Base-by-base conservation (phyloP, 2,329 filamentous ascomycete genomes). In the Venturia carpophila region DNA sequence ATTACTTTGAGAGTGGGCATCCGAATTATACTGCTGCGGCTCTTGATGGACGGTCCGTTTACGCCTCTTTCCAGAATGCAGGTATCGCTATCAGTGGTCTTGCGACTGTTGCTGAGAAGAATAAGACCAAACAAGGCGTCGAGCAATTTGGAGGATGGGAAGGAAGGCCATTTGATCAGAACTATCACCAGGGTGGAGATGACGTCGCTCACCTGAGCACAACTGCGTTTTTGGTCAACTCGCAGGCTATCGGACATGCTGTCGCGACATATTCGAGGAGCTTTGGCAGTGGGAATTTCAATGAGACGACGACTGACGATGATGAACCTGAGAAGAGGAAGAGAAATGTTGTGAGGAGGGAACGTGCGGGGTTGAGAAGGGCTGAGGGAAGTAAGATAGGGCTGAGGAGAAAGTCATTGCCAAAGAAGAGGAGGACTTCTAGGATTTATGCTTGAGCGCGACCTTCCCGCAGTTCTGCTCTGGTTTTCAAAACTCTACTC, bases 151-250 rank as follows among this genome's bases (percentile, higher is more conserved):
- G 75, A 24, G 74, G 75, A 2, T 61, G 62, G 19, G 74, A 71
- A 1, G 74, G 73, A 5, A 70, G 71, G 5, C 74, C 72, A 70
- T 75, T 74, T 61, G 76, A 78, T 65, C 69, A 68, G 4, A 73
- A 76, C 66, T 77, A 78, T 68, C 76, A 78, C 64, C 67, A 71
- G 62, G 70, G 71, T 13, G 73, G 73, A 13, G 76, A 78, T 65
- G 73, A 68, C 13, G 68, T 74, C 1, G 70, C 70, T 58, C 77
- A 77, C 64, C 66, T 76, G 41, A 71, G 71, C 63, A 60, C 71
- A 55, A 71, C 71, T 1, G 74, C 74, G 6, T 77, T 73, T 68
- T 65, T 76, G 45, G 71, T 75, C 27, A 76, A 77, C 66, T 74
- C 75, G 3, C 75, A 72, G 65, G 73, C 69, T 43, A 75, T 76